phyloP scores from a whole-genome alignment of 2,329 filamentous ascomycete genomes.

The Colletotrichum sp. region DNA sequence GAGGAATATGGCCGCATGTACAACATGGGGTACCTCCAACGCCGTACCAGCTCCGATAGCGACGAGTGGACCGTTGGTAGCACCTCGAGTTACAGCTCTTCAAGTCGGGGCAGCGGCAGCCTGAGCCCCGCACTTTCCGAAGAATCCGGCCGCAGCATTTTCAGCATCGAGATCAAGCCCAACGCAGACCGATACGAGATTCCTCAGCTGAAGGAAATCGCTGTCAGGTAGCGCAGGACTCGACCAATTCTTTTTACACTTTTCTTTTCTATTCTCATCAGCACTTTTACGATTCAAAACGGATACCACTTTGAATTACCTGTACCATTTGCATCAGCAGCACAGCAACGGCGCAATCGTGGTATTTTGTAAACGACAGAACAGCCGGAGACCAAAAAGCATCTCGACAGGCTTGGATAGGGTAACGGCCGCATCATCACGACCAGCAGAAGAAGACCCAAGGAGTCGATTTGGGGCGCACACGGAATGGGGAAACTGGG shows the following conservation, averaged over 20 bases:
- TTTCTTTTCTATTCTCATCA: slow-evolving; percentile 15
- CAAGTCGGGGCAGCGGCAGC: slow-evolving; percentile 35
- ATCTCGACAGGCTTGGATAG: slow-evolving; percentile 5
- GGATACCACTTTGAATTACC: slow-evolving; percentile 21
- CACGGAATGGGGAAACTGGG: not conserved
- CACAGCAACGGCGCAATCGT: slow-evolving; percentile 25
- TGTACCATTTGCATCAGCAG: slow-evolving; percentile 24
- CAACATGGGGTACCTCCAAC: slow-evolving; percentile 50
- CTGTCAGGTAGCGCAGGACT: slow-evolving; percentile 37
- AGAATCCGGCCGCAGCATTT: slow-evolving; percentile 29
- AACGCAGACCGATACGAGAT: slow-evolving; percentile 39
- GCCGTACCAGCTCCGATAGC: slow-evolving; percentile 60
- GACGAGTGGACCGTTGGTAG: slow-evolving; percentile 93
- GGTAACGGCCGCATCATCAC: slow-evolving; percentile 18
- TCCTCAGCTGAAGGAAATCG: slow-evolving; percentile 49
- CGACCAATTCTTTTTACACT: not conserved
- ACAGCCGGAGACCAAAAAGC: slow-evolving; percentile 1
- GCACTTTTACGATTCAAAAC: slow-evolving; percentile 16
- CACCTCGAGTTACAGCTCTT: slow-evolving; percentile 71
- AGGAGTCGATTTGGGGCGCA: slow-evolving; percentile 1
- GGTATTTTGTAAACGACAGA: slow-evolving; percentile 19
- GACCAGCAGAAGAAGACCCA: slow-evolving; percentile 13
- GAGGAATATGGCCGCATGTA: slow-evolving; percentile 55
- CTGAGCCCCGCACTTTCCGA: slow-evolving; percentile 54
- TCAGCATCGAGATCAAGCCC: slow-evolving; percentile 37